These are phyloP conservation scores for Sphenostylis stenocarpa DNA, from an alignment of 306 rosid genomes.

Conservation along the genomic window DNA sequence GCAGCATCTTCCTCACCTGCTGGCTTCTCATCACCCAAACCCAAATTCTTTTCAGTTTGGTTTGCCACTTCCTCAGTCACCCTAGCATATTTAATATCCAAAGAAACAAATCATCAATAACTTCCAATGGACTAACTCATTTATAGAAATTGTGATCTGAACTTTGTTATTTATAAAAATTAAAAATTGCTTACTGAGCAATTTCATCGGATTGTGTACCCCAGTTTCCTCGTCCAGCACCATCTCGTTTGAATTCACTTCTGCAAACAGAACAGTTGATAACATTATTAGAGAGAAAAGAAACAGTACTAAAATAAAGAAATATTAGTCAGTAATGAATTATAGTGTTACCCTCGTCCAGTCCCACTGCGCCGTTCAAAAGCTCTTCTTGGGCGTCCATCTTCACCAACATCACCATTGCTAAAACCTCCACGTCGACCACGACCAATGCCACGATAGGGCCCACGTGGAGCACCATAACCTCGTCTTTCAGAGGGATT, in stretches of 20 bases:
- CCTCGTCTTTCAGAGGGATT: conserved; percentile 59
- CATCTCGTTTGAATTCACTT: conserved; percentile 73
- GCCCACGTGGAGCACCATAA: conserved; percentile 68
- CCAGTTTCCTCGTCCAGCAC: conserved; percentile 97
- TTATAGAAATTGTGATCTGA: not conserved
- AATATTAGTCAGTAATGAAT: not conserved
- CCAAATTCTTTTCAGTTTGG: conserved; percentile 64
- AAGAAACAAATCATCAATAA: not conserved
- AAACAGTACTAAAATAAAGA: not conserved
- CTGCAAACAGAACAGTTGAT: conserved; percentile 44
- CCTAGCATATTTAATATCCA: conserved; percentile 35
- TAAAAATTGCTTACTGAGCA: conserved; percentile 59
- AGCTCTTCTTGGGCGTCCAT: conserved; percentile 64
- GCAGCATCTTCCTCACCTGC: conserved; percentile 52
- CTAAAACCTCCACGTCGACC: conserved; percentile 82
- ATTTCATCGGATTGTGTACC: conserved; percentile 75
- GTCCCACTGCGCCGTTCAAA: conserved; percentile 89
- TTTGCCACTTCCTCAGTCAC: conserved; percentile 61
- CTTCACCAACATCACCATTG: conserved; percentile 75
- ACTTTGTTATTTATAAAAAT: not conserved
- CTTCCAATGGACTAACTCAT: not conserved
- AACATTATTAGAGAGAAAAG: not conserved
- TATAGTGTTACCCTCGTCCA: conserved; percentile 64
- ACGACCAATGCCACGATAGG: conserved; percentile 50
- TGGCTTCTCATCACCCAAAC: conserved; percentile 72